Evolutionary conservation across 1,284 basidiomycete species (phyloP).

Genomic region (Heliocybe sulcata): DNA sequence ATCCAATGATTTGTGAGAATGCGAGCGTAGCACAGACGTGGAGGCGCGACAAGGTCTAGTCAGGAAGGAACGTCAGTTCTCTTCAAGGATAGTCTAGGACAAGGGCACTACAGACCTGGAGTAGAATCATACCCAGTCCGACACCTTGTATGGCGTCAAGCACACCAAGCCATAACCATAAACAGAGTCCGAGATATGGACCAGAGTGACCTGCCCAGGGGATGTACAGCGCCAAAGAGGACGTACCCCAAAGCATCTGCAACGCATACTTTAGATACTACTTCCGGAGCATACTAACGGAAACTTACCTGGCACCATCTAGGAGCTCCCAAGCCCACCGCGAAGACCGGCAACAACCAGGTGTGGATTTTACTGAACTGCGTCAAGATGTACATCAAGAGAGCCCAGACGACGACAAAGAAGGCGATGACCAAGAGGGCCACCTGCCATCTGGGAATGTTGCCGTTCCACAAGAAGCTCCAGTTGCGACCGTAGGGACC

Average conservation of each 20-base stretch:
- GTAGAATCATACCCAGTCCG: conserved; percentile 88
- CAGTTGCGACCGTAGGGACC: conserved; percentile 90
- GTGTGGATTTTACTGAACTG: conserved; percentile 88
- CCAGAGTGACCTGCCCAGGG: conserved; percentile 84
- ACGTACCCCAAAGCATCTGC: conserved; percentile 82
- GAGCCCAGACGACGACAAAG: conserved; percentile 82
- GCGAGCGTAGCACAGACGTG: conserved; percentile 91
- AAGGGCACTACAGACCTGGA: conserved; percentile 47
- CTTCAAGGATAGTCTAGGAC: conserved; percentile 5
- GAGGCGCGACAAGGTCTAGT: conserved; percentile 77
- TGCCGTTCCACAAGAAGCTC: conserved; percentile 86
- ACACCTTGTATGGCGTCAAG: conserved; percentile 91
- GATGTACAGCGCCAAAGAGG: conserved; percentile 82
- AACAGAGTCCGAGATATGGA: conserved; percentile 79
- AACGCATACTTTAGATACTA: conserved; percentile 6
- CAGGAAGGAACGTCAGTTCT: neutral
- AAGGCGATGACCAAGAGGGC: conserved; percentile 74
- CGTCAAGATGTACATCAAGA: conserved; percentile 70
- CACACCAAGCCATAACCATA: conserved; percentile 94
- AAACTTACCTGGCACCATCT: conserved; percentile 79
- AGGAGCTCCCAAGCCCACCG: conserved; percentile 86
- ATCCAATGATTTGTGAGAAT: conserved; percentile 78
- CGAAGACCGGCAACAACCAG: conserved; percentile 89
- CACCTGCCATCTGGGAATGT: conserved; percentile 78
- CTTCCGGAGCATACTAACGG: neutral